Conservation (phyloP, 495 filamentous ascomycete species). For the Aspergillus ostianus region DNA sequence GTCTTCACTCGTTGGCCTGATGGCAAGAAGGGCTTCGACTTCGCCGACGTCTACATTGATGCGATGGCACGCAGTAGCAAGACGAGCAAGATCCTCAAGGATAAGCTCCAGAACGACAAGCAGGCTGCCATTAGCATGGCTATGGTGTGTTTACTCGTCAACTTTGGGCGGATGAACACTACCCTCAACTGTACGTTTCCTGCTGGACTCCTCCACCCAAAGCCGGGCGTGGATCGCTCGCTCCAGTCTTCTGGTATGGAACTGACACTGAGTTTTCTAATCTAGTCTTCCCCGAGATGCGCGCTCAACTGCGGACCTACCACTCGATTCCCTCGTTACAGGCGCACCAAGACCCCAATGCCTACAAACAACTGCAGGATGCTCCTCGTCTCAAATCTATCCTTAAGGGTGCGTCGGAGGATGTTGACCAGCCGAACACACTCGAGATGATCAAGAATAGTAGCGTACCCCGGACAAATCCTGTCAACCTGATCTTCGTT, state of each 20-base stretch:
- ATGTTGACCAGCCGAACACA: conserved; percentile 80
- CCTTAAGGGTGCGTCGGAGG: conserved; percentile 93
- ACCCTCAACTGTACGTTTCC: conserved; percentile 82
- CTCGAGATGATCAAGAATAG: conserved; percentile 74
- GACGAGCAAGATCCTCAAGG: conserved; percentile 95
- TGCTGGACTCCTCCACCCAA: background rate
- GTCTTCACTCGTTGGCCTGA: conserved; percentile 86
- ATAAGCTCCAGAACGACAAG: conserved; percentile 92
- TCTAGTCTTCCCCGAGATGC: conserved; percentile 98
- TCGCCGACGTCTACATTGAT: conserved; percentile 96
- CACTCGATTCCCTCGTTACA: conserved; percentile 96
- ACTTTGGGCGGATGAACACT: conserved; percentile 98
- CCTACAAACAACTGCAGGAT: conserved; percentile 97
- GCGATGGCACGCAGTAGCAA: conserved; percentile 99
- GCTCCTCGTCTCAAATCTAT: conserved; percentile 96
- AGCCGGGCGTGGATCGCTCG: background rate
- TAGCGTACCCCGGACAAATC: conserved; percentile 81
- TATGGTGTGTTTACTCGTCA: conserved; percentile 97
- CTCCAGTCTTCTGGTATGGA: background rate
- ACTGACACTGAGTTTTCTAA: conserved; percentile 31
- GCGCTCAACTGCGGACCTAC: conserved; percentile 95
- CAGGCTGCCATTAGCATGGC: conserved; percentile 95
- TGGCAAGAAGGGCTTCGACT: conserved; percentile 69
- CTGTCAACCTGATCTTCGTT: conserved; percentile 95
- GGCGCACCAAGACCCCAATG: conserved; percentile 89